Evolutionary conservation across 768 basidiomycete species (phyloP), one percentile per base, ranked within the genome.

Genomic region (Gymnopilus dilepis): DNA sequence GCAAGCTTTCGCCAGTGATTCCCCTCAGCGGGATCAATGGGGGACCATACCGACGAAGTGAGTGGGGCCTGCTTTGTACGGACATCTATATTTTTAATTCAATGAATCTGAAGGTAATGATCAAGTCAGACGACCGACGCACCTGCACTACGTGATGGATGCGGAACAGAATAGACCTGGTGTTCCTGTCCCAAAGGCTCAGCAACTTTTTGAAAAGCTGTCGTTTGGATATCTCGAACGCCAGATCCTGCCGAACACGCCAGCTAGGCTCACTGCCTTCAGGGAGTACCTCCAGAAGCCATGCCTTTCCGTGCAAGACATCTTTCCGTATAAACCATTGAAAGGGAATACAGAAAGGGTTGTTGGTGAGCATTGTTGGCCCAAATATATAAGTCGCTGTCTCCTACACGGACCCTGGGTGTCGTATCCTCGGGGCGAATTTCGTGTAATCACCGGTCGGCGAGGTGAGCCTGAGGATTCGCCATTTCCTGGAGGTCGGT

Each of bases 1-100:
- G 77, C 74, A 9, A 61, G 53, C 1, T 12, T 40, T 3, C 72
- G 67, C 74, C 74, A 76, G 0, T 42, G 65, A 58, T 78, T 77
- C 4, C 45, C 64, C 0, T 47, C 12, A 6, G 28, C 22, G 8
- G 60, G 58, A 28, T 62, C 52, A 21, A 56, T 63, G 41, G 34
- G 41, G 4, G 19, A 51, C 62, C 62, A 64, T 11, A 12, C 6
- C 12, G 38, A 1, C n/a, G n/a, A n/a, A n/a, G n/a, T n/a, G n/a
- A 43, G 4, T 4, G n/a, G 2, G 9, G 12, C 31, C 24, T 11
- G 13, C 6, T 19, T 26, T 31, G 6, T 34, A 34, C 45, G n/a
- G n/a, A n/a, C 54, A 6, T 42, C n/a, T 34, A 38, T 19, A 24
- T 24, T 34, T 26, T 21, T 28, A 11, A 9, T 24, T 28, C 43